Conservation (phyloP, 2,329 filamentous ascomycete species). For the Monosporascus sp. region DNA sequence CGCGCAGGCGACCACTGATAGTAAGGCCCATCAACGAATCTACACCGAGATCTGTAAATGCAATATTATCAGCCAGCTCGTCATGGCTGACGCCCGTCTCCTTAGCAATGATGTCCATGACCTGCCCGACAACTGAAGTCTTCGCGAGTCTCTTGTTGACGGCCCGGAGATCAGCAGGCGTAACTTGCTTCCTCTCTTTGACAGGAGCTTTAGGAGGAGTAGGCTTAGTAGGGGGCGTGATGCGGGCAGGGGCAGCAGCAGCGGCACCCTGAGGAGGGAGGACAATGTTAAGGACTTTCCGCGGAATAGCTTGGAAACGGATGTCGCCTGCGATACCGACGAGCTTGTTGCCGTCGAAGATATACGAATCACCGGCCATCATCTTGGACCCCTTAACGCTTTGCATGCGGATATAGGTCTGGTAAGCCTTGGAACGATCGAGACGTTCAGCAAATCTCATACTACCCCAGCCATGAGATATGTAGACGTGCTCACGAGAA, state of each 20-base stretch:
- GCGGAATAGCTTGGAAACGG: conserved; percentile 63
- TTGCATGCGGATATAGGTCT: conserved; percentile 55
- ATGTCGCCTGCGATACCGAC: conserved; percentile 49
- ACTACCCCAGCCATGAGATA: conserved; percentile 56
- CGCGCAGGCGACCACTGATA: conserved; percentile 50
- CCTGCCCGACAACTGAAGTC: conserved; percentile 36
- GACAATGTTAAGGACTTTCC: conserved; percentile 61
- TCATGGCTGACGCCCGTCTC: conserved; percentile 51
- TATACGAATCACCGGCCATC: conserved; percentile 48
- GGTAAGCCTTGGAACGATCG: conserved; percentile 41
- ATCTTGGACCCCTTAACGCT: conserved; percentile 45
- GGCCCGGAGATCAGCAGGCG: conserved; percentile 39
- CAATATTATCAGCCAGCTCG: conserved; percentile 51
- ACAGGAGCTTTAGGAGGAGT: conserved; percentile 29
- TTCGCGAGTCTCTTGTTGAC: conserved; percentile 47
- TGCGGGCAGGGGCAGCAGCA: conserved; percentile 30
- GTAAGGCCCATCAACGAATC: conserved; percentile 59
- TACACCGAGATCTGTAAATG: conserved; percentile 52
- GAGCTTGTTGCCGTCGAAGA: conserved; percentile 47
- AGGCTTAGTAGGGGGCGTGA: conserved; percentile 27
- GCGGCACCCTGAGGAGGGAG: conserved; percentile 54
- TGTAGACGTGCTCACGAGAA: conserved; percentile 50
- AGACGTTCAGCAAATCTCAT: conserved; percentile 45
- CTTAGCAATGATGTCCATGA: conserved; percentile 49
- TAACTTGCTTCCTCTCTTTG: conserved; percentile 41